A percentile compares a stretch with the other conserved stretches of the same genome.
These are phyloP conservation scores for Turnera subulata DNA, from an alignment of 345 rosid species.

Conservation along the genomic window DNA sequence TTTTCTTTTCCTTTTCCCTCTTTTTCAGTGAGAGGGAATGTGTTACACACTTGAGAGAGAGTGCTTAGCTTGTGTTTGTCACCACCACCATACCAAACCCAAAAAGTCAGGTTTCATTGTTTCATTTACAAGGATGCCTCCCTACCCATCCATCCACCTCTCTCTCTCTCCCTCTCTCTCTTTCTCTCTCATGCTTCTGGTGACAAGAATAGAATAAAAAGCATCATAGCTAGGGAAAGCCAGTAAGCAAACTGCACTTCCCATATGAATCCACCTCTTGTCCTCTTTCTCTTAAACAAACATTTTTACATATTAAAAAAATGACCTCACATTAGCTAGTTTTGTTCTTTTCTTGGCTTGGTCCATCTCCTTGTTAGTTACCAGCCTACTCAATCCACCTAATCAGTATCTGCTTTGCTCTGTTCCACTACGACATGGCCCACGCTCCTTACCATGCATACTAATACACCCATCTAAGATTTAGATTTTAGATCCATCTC, in stretches of 20 bases:
- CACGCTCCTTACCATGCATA: background rate
- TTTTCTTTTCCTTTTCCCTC: background rate
- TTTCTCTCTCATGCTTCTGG: conserved; percentile 5
- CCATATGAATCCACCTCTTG: conserved; percentile 25
- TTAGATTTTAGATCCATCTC: background rate
- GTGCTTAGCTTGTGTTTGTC: conserved; percentile 14
- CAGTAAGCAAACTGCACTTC: conserved; percentile 23
- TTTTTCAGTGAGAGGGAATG: conserved; percentile 15
- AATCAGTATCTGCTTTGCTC: background rate
- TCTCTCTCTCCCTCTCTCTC: no score
- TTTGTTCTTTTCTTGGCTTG: conserved; percentile 28
- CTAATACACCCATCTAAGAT: background rate
- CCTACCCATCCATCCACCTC: no score
- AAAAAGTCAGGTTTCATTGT: conserved; percentile 11
- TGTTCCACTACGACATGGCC: conserved; percentile 5
- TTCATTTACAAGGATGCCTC: conserved; percentile 17
- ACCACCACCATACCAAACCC: conserved; percentile 19
- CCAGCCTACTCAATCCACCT: conserved; percentile 17
- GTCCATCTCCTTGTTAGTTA: conserved; percentile 19
- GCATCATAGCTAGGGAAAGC: conserved; percentile 2
- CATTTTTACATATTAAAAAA: conserved; percentile 11
- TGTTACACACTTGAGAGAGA: conserved; percentile 15
- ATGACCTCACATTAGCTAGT: conserved; percentile 8
- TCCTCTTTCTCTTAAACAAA: conserved; percentile 16
- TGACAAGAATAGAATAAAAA: conserved; percentile 28